These are phyloP conservation scores for Cyberlindnera sargentensis DNA, from an alignment of 805 yeast species.

Conservation along the genomic window DNA sequence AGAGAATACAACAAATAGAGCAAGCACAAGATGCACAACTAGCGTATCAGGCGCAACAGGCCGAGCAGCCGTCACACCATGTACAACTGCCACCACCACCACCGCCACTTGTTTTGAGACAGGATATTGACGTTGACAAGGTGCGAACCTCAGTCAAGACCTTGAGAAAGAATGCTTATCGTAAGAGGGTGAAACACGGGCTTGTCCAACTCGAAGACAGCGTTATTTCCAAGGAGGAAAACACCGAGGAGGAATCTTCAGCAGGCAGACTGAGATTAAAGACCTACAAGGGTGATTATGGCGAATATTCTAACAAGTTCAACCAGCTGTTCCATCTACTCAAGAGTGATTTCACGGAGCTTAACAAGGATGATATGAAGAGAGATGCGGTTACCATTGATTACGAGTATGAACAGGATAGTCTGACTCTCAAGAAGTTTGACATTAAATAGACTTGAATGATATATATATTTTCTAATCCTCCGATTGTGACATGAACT, in stretches of 20 bases:
- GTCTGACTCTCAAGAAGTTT: conserved; percentile 7
- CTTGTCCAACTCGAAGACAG: conserved; percentile 14
- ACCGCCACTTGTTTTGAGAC: conserved; percentile 14
- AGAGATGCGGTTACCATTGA: neutral
- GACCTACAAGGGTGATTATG: conserved; percentile 23
- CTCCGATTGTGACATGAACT: no score
- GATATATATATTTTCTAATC: no score
- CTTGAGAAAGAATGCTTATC: conserved; percentile 6
- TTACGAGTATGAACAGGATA: conserved; percentile 2
- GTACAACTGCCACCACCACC: neutral
- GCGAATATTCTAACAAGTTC: conserved; percentile 18
- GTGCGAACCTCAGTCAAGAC: conserved; percentile 12
- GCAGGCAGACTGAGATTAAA: conserved; percentile 17
- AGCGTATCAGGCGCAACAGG: no score
- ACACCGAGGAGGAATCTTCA: conserved; percentile 12
- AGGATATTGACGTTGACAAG: conserved; percentile 21
- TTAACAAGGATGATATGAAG: neutral
- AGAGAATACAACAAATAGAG: no score
- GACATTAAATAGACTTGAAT: conserved; percentile 1
- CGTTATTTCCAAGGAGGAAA: conserved; percentile 9
- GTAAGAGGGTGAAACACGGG: conserved; percentile 14
- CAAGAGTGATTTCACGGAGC: conserved; percentile 7
- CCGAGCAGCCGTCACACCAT: no score
- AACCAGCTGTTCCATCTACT: conserved; percentile 8
- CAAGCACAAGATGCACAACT: no score